These are phyloP conservation scores for Psilocybe azurescens DNA, from an alignment of 768 basidiomycete species.

Conservation along the genomic window DNA sequence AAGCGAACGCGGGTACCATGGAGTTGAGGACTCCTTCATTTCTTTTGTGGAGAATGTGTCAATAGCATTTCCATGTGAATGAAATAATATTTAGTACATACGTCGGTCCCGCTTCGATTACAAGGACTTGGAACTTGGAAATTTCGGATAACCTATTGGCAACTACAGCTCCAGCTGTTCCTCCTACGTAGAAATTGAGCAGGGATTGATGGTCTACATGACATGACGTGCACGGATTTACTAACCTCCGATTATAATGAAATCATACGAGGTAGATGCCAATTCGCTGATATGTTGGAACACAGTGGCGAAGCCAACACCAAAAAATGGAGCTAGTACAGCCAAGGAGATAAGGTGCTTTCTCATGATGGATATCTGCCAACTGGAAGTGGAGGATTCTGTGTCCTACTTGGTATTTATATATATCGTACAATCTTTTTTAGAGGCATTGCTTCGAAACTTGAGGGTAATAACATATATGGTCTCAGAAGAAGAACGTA, in stretches of 20 bases:
- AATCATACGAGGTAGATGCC: not conserved
- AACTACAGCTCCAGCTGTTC: slow-evolving; percentile 60
- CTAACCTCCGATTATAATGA: slow-evolving; percentile 1
- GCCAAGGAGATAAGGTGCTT: not conserved
- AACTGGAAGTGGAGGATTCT: too few relatives aligned
- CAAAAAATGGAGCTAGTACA: not conserved
- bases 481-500: too few relatives aligned
- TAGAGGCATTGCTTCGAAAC: too few relatives aligned
- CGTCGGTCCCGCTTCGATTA: slow-evolving; percentile 65
- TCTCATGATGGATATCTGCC: not conserved
- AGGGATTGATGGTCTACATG: too few relatives aligned
- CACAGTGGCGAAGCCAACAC: not conserved
- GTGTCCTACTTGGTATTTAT: too few relatives aligned
- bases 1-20: not conserved
- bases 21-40: not conserved
- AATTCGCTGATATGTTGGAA: not conserved
- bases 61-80: not conserved
- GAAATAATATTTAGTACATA: slow-evolving; percentile 20
- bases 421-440: too few relatives aligned
- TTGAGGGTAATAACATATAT: too few relatives aligned
- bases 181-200: slow-evolving; percentile 29
- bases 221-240: not conserved
- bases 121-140: slow-evolving; percentile 47
- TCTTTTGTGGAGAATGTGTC: not conserved
- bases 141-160: slow-evolving; percentile 60